These are phyloP conservation scores for Penicillium glabrum DNA, from an alignment of 2,329 filamentous ascomycete genomes.

Conservation along the genomic window DNA sequence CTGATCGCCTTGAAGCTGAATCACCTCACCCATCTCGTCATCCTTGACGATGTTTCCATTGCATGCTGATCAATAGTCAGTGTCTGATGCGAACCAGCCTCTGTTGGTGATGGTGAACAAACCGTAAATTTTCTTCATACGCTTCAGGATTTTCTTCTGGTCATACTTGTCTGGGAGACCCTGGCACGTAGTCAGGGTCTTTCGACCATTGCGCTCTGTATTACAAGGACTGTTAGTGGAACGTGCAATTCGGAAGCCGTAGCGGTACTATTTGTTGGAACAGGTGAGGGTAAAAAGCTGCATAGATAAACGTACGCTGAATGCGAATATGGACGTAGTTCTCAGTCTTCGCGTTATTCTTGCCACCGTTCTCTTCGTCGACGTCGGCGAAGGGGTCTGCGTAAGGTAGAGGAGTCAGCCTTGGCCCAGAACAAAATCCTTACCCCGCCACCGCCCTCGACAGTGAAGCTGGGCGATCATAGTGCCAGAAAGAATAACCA, in stretches of 20 bases:
- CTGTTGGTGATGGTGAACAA: slow-evolving; percentile 35
- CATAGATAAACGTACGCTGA: slow-evolving; percentile 70
- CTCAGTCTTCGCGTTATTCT: slow-evolving; percentile 82
- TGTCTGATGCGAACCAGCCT: background rate
- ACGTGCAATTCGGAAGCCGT: background rate
- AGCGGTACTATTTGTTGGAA: background rate
- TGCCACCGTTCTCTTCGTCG: slow-evolving; percentile 98
- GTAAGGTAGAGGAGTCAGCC: slow-evolving; percentile 35
- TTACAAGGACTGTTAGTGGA: slow-evolving; percentile 3
- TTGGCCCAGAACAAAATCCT: slow-evolving; percentile 28
- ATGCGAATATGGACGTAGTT: slow-evolving; percentile 99
- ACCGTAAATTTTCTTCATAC: slow-evolving; percentile 99
- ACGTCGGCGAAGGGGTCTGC: slow-evolving; percentile 99
- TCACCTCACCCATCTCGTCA: slow-evolving; percentile 97
- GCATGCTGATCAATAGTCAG: slow-evolving; percentile 65
- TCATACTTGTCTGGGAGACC: slow-evolving; percentile 98
- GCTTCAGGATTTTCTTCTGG: slow-evolving; percentile 99
- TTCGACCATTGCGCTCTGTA: slow-evolving; percentile 99
- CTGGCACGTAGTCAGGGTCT: slow-evolving; percentile 99
- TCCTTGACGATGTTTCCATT: slow-evolving; percentile 99
- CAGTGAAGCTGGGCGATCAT: background rate
- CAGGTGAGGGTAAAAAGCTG: background rate
- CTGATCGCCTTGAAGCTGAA: slow-evolving; percentile 99
- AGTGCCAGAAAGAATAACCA: background rate
- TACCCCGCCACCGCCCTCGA: slow-evolving; percentile 36